phyloP scores from a whole-genome alignment of 176 grass and related monocot genomes.

The Oryza glaberrima region DNA sequence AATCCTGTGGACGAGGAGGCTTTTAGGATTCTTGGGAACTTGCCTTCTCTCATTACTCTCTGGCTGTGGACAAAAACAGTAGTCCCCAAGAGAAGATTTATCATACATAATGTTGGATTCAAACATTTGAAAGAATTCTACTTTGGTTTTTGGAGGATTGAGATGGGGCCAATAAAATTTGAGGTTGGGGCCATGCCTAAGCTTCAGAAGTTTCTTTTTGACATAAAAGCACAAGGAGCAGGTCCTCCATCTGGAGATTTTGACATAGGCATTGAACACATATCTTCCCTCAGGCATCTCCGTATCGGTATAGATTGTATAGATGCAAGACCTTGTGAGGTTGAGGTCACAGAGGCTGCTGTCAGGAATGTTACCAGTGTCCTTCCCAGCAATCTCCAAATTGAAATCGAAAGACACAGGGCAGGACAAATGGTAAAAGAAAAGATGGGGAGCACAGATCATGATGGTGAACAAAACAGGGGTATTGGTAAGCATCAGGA shows the following conservation, averaged over 20 bases:
- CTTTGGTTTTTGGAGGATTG: background rate
- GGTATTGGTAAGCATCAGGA: too few species aligned
- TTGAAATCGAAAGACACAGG: background rate
- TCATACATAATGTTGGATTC: background rate
- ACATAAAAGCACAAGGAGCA: background rate
- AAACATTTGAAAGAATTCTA: background rate
- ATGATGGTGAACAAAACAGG: too few species aligned
- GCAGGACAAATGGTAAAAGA: background rate
- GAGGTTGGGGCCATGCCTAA: background rate
- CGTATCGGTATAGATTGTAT: background rate
- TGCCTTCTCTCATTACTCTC: background rate
- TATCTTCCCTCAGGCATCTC: background rate
- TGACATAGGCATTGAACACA: background rate
- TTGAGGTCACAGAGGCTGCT: background rate
- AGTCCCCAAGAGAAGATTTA: background rate
- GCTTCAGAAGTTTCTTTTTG: background rate
- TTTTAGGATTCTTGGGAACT: background rate
- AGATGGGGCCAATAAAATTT: background rate
- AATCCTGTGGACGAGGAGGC: background rate
- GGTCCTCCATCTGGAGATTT: background rate
- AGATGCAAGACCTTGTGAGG: background rate
- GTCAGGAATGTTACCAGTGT: background rate
- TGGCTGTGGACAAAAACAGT: background rate
- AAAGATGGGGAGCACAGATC: too few species aligned
- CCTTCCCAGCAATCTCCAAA: background rate